Conservation (phyloP, 2,329 filamentous ascomycete genomes). For the Penicillium oxalicum region DNA sequence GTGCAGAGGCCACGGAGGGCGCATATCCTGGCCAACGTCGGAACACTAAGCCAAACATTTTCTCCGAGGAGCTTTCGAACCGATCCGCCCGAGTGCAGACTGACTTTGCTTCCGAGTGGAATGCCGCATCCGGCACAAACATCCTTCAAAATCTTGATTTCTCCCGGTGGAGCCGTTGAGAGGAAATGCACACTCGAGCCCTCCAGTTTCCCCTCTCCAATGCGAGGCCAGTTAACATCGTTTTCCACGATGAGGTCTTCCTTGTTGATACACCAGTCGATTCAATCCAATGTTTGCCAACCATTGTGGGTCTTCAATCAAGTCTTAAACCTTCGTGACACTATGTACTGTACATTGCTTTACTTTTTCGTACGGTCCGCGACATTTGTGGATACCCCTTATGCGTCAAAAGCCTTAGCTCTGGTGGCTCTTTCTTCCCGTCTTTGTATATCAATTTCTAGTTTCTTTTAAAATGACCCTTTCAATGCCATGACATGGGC, state of each 20-base stretch:
- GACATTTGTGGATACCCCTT: conserved; percentile 28
- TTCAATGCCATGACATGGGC: too few relatives aligned
- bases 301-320: not conserved
- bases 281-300: too few relatives aligned
- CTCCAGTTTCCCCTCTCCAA: too few relatives aligned
- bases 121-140: conserved; percentile 32
- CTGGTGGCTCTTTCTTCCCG: conserved; percentile 6
- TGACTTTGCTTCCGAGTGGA: conserved; percentile 35
- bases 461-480: too few relatives aligned
- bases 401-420: conserved; percentile 19
- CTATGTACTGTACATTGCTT: conserved; percentile 25
- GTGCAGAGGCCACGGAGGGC: conserved; percentile 26
- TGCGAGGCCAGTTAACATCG: too few relatives aligned
- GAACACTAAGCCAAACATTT: conserved; percentile 36
- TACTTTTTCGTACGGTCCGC: conserved; percentile 16
- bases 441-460: not conserved
- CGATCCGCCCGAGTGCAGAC: conserved; percentile 27
- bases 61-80: conserved; percentile 31
- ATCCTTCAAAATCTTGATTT: conserved; percentile 39
- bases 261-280: too few relatives aligned
- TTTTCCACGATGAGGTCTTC: too few relatives aligned
- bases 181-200: too few relatives aligned
- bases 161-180: conserved; percentile 38
- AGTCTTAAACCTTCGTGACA: conserved; percentile 13
- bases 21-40: conserved; percentile 29